phyloP scores from a whole-genome alignment of 108 stramenopile species.

The Cyclotella sp. region DNA sequence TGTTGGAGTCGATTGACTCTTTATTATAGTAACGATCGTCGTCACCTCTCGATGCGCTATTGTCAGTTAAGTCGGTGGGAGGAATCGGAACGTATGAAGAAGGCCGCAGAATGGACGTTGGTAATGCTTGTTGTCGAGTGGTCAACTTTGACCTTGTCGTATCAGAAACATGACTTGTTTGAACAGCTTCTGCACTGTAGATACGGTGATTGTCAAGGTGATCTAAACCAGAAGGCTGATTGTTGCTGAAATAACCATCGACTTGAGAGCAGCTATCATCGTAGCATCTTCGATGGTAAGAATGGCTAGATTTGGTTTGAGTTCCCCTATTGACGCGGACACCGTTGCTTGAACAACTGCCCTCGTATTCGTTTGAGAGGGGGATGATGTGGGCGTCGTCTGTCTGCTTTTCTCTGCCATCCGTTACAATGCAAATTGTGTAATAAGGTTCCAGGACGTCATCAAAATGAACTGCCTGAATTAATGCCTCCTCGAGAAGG shows the following conservation, averaged over 20 bases:
- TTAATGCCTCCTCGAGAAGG: conserved; percentile 5
- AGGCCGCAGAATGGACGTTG: conserved; percentile 21
- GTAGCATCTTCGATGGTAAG: neutral
- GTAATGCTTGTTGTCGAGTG: neutral
- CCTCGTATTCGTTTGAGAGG: neutral
- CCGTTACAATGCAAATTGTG: conserved; percentile 25
- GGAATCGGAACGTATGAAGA: conserved; percentile 21
- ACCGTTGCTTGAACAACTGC: neutral
- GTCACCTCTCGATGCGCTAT: neutral
- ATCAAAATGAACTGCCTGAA: conserved; percentile 42
- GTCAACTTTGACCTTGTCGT: neutral
- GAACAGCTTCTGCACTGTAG: neutral
- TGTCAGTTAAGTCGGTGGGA: neutral
- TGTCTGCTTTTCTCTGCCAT: conserved; percentile 46
- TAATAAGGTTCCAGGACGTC: conserved; percentile 40
- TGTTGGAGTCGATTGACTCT: neutral
- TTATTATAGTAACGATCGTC: neutral
- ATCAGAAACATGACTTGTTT: neutral
- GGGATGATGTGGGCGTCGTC: conserved; percentile 17
- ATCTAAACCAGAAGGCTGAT: neutral
- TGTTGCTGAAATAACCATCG: neutral
- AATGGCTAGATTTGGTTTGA: neutral
- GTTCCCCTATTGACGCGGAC: neutral
- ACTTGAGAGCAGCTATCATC: too few relatives aligned
- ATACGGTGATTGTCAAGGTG: neutral